Conservation (phyloP, 768 basidiomycete species). For the Psilocybe cyanescens region DNA sequence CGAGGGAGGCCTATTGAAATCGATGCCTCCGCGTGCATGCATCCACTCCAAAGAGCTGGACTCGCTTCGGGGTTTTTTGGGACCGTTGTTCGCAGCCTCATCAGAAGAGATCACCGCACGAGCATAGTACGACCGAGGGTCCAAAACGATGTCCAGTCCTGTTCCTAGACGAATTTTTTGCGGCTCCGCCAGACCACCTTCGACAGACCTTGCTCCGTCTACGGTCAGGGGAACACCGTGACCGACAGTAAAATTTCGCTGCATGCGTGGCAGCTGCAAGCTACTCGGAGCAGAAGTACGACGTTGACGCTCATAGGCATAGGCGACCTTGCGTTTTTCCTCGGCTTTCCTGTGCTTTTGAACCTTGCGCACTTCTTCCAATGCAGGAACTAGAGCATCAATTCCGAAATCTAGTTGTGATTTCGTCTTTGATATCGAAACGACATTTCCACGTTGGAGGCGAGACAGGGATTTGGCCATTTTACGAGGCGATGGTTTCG, state of each 20-base stretch:
- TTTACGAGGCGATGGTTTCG: conserved; percentile 6
- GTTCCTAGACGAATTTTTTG: neutral
- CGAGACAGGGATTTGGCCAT: neutral
- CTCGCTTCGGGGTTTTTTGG: conserved; percentile 2
- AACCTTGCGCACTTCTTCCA: neutral
- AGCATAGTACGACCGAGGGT: neutral
- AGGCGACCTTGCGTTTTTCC: neutral
- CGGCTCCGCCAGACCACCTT: neutral
- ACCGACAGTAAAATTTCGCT: conserved; percentile 2
- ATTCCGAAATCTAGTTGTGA: neutral
- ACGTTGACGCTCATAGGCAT: conserved; percentile 15
- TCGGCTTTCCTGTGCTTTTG: neutral
- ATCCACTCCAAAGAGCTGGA: conserved; percentile 24
- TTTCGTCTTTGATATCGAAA: neutral
- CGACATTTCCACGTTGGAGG: neutral
- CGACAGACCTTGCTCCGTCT: neutral
- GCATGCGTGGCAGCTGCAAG: conserved; percentile 11
- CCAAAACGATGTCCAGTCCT: neutral
- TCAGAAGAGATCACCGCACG: neutral
- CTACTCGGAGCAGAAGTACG: conserved; percentile 28
- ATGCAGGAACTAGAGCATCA: neutral
- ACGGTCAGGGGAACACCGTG: neutral
- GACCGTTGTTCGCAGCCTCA: neutral
- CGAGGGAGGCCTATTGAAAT: conserved; percentile 47
- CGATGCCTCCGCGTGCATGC: conserved; percentile 29